These are phyloP conservation scores for Backusella psychrophila DNA, from an alignment of 192 early-diverging fungal species.

Conservation along the genomic window DNA sequence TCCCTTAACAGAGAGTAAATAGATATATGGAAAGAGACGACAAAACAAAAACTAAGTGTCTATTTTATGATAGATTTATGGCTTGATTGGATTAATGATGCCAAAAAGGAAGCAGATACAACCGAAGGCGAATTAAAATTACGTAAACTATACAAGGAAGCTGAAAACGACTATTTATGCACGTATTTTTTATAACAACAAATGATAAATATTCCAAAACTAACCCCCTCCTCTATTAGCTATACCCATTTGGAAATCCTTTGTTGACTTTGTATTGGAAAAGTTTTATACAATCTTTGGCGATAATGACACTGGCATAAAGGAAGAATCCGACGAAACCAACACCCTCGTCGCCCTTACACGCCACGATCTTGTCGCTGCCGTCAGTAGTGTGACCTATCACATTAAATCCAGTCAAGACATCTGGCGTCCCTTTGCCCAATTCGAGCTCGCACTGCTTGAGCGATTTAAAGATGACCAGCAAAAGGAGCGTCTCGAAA, in stretches of 20 bases:
- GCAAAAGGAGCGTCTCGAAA: constrained; percentile 27
- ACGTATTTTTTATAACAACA: constrained; percentile 14
- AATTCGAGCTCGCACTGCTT: constrained; percentile 59
- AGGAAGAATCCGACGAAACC: constrained; percentile 23
- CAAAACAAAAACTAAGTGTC: neutral
- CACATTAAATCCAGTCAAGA: constrained; percentile 62
- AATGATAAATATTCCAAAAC: neutral
- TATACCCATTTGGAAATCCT: constrained; percentile 65
- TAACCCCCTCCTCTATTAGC: constrained; percentile 38
- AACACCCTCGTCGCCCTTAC: constrained; percentile 36
- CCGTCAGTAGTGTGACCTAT: constrained; percentile 44
- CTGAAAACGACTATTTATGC: constrained; percentile 73
- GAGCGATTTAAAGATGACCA: constrained; percentile 17
- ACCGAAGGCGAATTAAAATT: constrained; percentile 49
- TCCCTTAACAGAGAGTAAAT: constrained; percentile 63
- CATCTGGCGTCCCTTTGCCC: constrained; percentile 57
- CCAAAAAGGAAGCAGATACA: constrained; percentile 42
- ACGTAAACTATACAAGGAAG: constrained; percentile 48
- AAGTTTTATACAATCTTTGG: constrained; percentile 38
- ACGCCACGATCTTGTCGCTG: constrained; percentile 41
- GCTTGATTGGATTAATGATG: constrained; percentile 74
- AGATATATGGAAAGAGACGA: neutral
- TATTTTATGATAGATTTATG: constrained; percentile 54
- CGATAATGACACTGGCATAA: constrained; percentile 23
- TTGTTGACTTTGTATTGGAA: constrained; percentile 51